Evolutionary conservation across 2,329 filamentous ascomycete species (phyloP).

Genomic region (Scytalidium sp.): DNA sequence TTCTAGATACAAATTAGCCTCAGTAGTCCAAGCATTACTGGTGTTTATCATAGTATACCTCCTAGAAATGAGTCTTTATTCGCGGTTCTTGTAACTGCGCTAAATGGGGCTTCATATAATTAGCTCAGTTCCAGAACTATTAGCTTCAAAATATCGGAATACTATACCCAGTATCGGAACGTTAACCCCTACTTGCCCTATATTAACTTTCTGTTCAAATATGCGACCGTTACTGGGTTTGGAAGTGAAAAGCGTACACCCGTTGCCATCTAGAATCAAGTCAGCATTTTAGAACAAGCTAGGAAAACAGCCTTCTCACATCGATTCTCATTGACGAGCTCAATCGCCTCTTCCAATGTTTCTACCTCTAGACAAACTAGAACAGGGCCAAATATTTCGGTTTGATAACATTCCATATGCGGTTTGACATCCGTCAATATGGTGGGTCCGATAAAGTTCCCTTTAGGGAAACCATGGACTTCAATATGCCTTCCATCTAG

Average conservation of each 20-base stretch:
- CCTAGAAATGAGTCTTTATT: conserved; percentile 26
- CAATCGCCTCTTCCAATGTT: conserved; percentile 6
- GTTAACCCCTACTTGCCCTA: conserved; percentile 25
- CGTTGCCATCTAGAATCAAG: conserved; percentile 25
- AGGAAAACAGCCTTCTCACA: not conserved
- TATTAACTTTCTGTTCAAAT: conserved; percentile 20
- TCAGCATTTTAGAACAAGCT: too few relatives aligned
- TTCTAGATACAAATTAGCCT: too few relatives aligned
- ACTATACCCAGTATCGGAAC: conserved; percentile 20
- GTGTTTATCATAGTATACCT: too few relatives aligned
- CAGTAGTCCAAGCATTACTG: too few relatives aligned
- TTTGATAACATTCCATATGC: conserved; percentile 5
- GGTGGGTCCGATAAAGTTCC: conserved; percentile 5
- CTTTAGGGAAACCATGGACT: conserved; percentile 1
- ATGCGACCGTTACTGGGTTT: conserved; percentile 11
- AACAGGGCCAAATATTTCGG: conserved; percentile 8
- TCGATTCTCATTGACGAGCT: conserved; percentile 6
- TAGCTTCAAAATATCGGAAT: not conserved
- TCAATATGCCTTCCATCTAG: conserved; percentile 3
- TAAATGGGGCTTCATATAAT: conserved; percentile 13
- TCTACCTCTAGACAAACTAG: conserved; percentile 6
- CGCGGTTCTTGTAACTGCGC: conserved; percentile 15
- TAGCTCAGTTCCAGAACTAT: not conserved
- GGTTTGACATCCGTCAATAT: conserved; percentile 4
- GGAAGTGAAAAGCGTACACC: conserved; percentile 20